phyloP scores from a whole-genome alignment of 371 early-diverging fungal species.

The Massospora cicadina region DNA sequence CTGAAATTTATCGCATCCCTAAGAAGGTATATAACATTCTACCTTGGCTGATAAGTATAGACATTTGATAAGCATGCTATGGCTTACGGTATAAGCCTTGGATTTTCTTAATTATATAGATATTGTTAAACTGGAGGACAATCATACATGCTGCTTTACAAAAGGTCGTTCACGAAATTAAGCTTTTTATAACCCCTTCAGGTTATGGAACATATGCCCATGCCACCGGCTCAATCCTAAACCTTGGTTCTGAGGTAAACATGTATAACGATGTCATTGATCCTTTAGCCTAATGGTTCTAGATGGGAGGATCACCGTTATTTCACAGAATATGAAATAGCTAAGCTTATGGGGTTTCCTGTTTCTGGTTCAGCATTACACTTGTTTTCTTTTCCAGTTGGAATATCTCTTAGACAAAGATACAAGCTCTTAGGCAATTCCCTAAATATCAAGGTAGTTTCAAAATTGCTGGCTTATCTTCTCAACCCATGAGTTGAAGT shows the following conservation, averaged over 20 bases:
- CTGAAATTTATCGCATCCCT: not conserved
- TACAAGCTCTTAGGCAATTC: constrained; percentile 49
- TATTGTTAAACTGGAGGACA: constrained; percentile 41
- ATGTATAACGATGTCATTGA: constrained; percentile 12
- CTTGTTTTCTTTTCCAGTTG: constrained; percentile 27
- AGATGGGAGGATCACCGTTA: constrained; percentile 26
- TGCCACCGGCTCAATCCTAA: constrained; percentile 54
- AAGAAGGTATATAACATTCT: not conserved
- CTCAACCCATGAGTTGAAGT: too few species aligned
- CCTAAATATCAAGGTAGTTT: constrained; percentile 41
- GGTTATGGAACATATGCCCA: constrained; percentile 60
- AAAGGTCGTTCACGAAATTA: constrained; percentile 25
- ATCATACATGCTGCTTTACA: constrained; percentile 66
- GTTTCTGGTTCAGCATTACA: constrained; percentile 13
- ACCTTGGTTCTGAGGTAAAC: constrained; percentile 22
- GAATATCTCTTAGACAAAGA: constrained; percentile 32
- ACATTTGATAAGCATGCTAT: not conserved
- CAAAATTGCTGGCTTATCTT: constrained; percentile 30
- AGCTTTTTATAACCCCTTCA: constrained; percentile 7
- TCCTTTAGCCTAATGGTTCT: not conserved
- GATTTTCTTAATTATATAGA: constrained; percentile 19
- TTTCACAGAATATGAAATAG: constrained; percentile 59
- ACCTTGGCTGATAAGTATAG: not conserved
- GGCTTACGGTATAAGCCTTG: not conserved
- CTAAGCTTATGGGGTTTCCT: constrained; percentile 66